phyloP scores from a whole-genome alignment of 805 yeast species.

The Lipomyces yamadae region DNA sequence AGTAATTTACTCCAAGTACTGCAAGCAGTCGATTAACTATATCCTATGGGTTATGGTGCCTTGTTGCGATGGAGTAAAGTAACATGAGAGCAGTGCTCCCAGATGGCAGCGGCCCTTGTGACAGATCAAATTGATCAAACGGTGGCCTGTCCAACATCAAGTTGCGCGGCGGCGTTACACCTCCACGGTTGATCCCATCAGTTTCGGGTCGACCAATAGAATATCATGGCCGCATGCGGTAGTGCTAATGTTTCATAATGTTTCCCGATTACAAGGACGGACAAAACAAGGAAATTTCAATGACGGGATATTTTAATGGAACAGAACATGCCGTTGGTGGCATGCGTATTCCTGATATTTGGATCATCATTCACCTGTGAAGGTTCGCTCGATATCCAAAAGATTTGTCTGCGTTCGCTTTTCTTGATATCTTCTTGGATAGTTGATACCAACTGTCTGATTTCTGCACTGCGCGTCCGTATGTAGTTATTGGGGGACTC shows the following conservation, averaged over 20 bases:
- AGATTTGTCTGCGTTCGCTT: background rate
- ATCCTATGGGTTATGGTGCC: background rate
- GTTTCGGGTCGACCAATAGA: background rate
- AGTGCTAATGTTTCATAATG: background rate
- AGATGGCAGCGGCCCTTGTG: too few relatives aligned
- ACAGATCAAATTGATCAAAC: too few relatives aligned
- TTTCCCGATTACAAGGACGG: background rate
- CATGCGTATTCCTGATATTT: background rate
- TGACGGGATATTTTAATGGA: background rate
- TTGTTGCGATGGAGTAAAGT: too few relatives aligned
- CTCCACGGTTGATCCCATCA: background rate
- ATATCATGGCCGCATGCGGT: background rate
- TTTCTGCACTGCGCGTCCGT: background rate
- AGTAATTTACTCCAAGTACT: background rate
- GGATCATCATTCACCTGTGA: background rate
- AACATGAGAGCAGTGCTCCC: too few relatives aligned
- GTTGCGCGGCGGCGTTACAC: background rate
- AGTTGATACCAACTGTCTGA: background rate
- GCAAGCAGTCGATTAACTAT: background rate
- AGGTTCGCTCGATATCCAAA: background rate
- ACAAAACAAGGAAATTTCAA: background rate
- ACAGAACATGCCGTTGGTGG: background rate
- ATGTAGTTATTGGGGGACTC: background rate
- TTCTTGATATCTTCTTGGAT: background rate
- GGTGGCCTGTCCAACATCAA: too few relatives aligned